Percentiles rank a stretch among this genome's conserved stretches.
phyloP scores from a whole-genome alignment of 306 rosid species.

The Rosa chinensis region DNA sequence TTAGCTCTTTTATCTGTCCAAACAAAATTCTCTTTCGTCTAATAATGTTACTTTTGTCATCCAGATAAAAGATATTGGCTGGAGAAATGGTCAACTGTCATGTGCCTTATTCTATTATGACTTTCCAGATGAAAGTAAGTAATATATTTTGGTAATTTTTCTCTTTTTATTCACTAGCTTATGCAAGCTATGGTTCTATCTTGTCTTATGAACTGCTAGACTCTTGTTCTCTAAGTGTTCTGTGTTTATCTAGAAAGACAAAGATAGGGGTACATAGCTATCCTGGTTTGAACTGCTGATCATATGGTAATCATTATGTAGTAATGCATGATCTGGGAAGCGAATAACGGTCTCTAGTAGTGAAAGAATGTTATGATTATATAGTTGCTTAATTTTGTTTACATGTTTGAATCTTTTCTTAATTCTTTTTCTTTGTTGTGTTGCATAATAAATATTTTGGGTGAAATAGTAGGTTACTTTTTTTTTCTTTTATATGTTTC shows the following conservation, averaged over 20 bases:
- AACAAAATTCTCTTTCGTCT: constrained; percentile 1
- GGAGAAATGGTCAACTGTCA: constrained; percentile 20
- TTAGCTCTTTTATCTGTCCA: background rate
- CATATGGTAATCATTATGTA: background rate
- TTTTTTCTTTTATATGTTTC: background rate
- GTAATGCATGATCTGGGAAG: no score
- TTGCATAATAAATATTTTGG: background rate
- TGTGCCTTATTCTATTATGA: constrained; percentile 53
- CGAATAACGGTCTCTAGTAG: no score
- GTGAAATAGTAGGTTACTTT: background rate
- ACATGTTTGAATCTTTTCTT: background rate
- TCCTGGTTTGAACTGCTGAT: no score
- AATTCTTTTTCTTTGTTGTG: background rate
- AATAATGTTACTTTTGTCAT: constrained; percentile 15
- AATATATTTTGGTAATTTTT: background rate
- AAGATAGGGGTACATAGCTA: no score
- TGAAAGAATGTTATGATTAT: no score
- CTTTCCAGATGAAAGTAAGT: constrained; percentile 74
- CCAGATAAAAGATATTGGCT: constrained; percentile 48
- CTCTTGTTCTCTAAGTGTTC: background rate
- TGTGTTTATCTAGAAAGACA: no score
- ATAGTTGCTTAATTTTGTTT: no score
- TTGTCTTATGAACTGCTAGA: background rate
- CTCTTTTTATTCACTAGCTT: background rate
- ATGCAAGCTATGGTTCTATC: background rate